A percentile compares a stretch with the other conserved stretches of the same genome.
phyloP scores from a whole-genome alignment of 2,329 filamentous ascomycete species.

The Cladosporium halotolerans region DNA sequence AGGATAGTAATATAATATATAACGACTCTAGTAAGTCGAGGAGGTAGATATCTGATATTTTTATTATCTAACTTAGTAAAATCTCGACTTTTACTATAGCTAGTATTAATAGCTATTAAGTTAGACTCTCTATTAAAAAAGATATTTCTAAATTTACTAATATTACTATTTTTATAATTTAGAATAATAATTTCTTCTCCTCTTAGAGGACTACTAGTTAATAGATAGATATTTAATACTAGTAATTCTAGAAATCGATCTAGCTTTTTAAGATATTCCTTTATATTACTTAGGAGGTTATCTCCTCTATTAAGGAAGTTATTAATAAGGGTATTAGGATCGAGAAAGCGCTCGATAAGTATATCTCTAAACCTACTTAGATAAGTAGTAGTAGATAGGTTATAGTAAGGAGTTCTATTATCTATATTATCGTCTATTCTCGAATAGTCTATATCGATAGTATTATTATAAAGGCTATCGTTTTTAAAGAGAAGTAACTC shows the following conservation, averaged over 20 bases:
- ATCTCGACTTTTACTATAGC: neutral
- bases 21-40: neutral
- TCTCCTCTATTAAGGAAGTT: neutral
- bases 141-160: neutral
- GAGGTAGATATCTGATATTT: conserved; percentile 7
- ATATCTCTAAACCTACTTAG: neutral
- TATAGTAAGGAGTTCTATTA: neutral
- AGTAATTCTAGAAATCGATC: neutral
- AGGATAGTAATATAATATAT: conserved; percentile 6
- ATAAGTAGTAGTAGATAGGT: neutral
- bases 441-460: neutral
- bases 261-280: neutral
- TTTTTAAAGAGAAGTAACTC: neutral
- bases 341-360: neutral
- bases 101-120: conserved; percentile 4
- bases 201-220: conserved; percentile 1
- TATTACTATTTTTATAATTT: neutral
- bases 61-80: neutral
- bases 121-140: neutral
- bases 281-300: neutral
- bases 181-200: neutral
- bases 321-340: neutral
- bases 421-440: neutral
- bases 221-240: neutral
- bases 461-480: neutral